Conservation (phyloP, 192 early-diverging fungal species). For the Ramicandelaber brevisporus region DNA sequence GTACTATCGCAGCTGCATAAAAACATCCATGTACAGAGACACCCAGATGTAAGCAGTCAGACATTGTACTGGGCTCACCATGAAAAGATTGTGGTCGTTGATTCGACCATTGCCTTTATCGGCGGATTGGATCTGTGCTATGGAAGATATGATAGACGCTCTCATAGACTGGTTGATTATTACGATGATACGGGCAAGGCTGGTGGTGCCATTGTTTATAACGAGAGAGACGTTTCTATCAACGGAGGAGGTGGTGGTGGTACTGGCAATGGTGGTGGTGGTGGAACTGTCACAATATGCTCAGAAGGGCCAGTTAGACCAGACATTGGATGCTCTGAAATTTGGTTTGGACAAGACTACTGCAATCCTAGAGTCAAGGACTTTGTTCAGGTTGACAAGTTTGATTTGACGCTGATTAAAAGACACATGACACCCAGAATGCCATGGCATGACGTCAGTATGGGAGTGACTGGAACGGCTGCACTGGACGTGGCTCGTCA, state of each 20-base stretch:
- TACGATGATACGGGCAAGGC: slow-evolving; percentile 13
- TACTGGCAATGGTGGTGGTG: slow-evolving; percentile 1
- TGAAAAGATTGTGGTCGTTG: slow-evolving; percentile 59
- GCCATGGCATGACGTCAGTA: slow-evolving; percentile 75
- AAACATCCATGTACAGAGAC: slow-evolving; percentile 63
- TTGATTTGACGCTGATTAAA: slow-evolving; percentile 18
- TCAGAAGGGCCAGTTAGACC: no score
- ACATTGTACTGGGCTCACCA: slow-evolving; percentile 68
- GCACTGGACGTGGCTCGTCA: slow-evolving; percentile 59
- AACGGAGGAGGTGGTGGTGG: no score
- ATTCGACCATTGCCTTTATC: slow-evolving; percentile 56
- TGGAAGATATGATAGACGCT: slow-evolving; percentile 63
- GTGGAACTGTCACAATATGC: background rate
- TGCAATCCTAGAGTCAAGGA: slow-evolving; percentile 68
- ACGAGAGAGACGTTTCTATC: no score
- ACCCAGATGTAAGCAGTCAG: slow-evolving; percentile 48
- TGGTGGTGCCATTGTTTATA: slow-evolving; percentile 8
- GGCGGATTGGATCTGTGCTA: slow-evolving; percentile 71
- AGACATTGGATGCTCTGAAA: slow-evolving; percentile 9
- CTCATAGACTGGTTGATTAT: slow-evolving; percentile 51
- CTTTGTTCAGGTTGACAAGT: slow-evolving; percentile 26
- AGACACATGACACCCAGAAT: slow-evolving; percentile 31
- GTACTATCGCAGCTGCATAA: slow-evolving; percentile 36
- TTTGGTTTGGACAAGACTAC: slow-evolving; percentile 55
- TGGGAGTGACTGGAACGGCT: slow-evolving; percentile 50